Percentiles rank a stretch among this genome's conserved stretches.
These are phyloP conservation scores for Medicago lupulina DNA, from an alignment of 306 rosid species.

Conservation along the genomic window DNA sequence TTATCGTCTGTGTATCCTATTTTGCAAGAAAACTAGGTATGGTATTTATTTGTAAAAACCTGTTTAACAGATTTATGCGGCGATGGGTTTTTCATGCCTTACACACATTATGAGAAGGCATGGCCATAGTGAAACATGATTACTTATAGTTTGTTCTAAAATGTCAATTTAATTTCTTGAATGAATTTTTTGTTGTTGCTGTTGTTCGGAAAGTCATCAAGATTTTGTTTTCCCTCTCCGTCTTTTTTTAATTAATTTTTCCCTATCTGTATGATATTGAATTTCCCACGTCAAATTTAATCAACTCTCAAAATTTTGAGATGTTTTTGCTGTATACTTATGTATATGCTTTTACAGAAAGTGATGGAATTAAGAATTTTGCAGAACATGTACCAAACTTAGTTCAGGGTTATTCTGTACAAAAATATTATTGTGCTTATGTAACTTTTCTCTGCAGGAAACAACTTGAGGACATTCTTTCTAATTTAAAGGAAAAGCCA, in stretches of 20 bases:
- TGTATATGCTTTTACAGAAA: slow-evolving; percentile 14
- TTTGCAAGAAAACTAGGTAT: slow-evolving; percentile 96
- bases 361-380: slow-evolving; percentile 34
- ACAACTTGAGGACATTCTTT: slow-evolving; percentile 95
- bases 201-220: slow-evolving; percentile 24
- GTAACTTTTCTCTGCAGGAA: slow-evolving; percentile 70
- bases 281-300: slow-evolving; percentile 26
- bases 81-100: slow-evolving; percentile 17
- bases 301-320: neutral
- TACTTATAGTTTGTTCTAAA: slow-evolving; percentile 30
- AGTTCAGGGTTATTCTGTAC: slow-evolving; percentile 20
- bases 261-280: slow-evolving; percentile 14
- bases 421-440: slow-evolving; percentile 34
- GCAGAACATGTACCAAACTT: slow-evolving; percentile 17
- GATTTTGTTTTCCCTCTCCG: slow-evolving; percentile 15
- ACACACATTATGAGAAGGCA: slow-evolving; percentile 35
- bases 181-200: slow-evolving; percentile 3
- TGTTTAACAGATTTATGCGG: slow-evolving; percentile 9
- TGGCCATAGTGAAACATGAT: slow-evolving; percentile 30
- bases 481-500: slow-evolving; percentile 84
- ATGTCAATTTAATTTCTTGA: slow-evolving; percentile 28
- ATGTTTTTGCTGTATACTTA: slow-evolving; percentile 29
- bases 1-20: slow-evolving; percentile 90
- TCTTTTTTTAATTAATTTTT: neutral
- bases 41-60: slow-evolving; percentile 23